Conservation (phyloP, 2,329 filamentous ascomycete species). For the Penicillium sp. region DNA sequence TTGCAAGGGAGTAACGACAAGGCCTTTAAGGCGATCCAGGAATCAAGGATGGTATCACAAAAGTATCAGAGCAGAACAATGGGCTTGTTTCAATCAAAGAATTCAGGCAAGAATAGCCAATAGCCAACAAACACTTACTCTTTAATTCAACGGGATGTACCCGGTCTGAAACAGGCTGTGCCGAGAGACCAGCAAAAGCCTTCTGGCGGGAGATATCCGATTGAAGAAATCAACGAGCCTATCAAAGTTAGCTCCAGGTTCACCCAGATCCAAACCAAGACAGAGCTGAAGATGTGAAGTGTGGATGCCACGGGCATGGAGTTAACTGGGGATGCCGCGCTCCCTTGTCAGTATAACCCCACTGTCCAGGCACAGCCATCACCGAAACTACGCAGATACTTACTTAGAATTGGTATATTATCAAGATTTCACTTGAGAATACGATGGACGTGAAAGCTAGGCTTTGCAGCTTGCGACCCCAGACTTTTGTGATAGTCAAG, state of each 20-base stretch:
- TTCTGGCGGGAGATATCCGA: not conserved
- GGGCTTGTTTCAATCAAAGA: not conserved
- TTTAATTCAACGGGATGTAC: not conserved
- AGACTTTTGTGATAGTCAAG: conserved; percentile 9
- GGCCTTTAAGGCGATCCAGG: not conserved
- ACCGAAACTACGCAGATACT: not conserved
- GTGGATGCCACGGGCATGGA: not conserved
- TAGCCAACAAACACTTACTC: not conserved
- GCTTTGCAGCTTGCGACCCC: conserved; percentile 6
- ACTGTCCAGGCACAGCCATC: not conserved
- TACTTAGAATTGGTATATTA: not conserved
- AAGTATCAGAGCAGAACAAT: not conserved
- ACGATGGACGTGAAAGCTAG: not conserved
- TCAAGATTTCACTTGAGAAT: not conserved
- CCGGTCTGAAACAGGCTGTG: not conserved
- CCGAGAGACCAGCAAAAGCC: not conserved
- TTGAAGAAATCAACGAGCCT: not conserved
- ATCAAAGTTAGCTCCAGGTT: not conserved
- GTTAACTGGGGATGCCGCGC: not conserved
- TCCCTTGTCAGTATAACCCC: not conserved
- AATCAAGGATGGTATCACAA: not conserved
- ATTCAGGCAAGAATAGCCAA: not conserved
- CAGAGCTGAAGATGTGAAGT: not conserved
- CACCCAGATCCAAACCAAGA: not conserved
- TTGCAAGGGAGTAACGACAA: not conserved